phyloP scores from a whole-genome alignment of 202 grass and related monocot genomes.

The Panicum hallii region DNA sequence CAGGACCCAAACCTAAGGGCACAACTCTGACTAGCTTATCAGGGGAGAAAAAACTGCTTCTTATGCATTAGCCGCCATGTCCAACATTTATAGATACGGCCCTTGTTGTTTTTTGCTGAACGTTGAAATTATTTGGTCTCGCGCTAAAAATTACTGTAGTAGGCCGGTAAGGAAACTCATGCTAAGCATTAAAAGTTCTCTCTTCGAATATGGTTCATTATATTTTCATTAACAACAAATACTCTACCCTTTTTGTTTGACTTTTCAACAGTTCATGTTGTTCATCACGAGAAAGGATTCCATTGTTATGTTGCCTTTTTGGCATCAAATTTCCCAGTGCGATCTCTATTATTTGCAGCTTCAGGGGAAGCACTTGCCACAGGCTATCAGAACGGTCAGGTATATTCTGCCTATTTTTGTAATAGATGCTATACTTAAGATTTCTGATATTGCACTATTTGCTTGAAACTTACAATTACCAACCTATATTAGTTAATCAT shows the following conservation, averaged over 20 bases:
- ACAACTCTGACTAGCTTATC: not conserved
- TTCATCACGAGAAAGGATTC: conserved; percentile 74
- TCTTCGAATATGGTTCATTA: not conserved
- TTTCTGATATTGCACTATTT: conserved; percentile 34
- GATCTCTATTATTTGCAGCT: conserved; percentile 60
- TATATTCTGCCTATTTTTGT: conserved; percentile 44
- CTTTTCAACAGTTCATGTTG: conserved; percentile 70
- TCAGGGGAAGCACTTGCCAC: conserved; percentile 63
- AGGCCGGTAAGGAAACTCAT: conserved; percentile 26
- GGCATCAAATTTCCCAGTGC: conserved; percentile 59
- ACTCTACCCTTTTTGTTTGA: conserved; percentile 25
- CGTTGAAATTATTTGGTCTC: conserved; percentile 28
- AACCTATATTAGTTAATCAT: conserved; percentile 33
- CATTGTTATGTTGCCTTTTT: conserved; percentile 79
- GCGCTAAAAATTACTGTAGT: conserved; percentile 26
- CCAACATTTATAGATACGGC: conserved; percentile 31
- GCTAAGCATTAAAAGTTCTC: conserved; percentile 36
- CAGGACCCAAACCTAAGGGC: not conserved
- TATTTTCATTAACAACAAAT: conserved; percentile 43
- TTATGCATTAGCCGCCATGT: not conserved
- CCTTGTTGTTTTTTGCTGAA: conserved; percentile 21
- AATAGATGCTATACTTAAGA: conserved; percentile 39
- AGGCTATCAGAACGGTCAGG: conserved; percentile 92
- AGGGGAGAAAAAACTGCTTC: not conserved
- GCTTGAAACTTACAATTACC: conserved; percentile 33